phyloP scores from a whole-genome alignment of 2,329 filamentous ascomycete species.

The Fusarium oligoseptatum region DNA sequence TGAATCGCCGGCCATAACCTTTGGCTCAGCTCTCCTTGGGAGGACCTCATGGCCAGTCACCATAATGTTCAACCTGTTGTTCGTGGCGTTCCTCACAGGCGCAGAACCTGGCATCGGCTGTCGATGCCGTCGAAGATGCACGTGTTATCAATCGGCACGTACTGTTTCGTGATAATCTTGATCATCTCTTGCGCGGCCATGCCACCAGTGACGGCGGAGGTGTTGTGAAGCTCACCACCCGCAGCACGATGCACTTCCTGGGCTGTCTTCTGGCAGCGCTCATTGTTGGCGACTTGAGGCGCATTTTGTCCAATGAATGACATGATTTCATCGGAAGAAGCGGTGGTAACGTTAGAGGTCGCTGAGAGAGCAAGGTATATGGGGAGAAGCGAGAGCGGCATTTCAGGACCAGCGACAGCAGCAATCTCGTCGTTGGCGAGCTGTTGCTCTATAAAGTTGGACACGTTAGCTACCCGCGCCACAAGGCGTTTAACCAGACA shows the following conservation, averaged over 20 bases:
- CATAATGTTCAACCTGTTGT: background rate
- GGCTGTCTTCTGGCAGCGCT: constrained; percentile 66
- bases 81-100: constrained; percentile 54
- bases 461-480: constrained; percentile 7
- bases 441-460: constrained; percentile 61
- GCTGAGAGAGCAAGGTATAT: constrained; percentile 77
- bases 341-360: constrained; percentile 60
- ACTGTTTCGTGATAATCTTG: constrained; percentile 84
- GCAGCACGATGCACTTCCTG: constrained; percentile 81
- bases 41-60: background rate
- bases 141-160: constrained; percentile 78
- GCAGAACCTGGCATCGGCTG: constrained; percentile 71
- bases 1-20: background rate
- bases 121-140: constrained; percentile 78
- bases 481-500: background rate
- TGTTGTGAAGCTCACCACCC: constrained; percentile 92
- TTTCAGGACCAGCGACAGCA: constrained; percentile 59
- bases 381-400: constrained; percentile 72
- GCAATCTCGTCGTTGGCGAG: constrained; percentile 66
- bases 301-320: constrained; percentile 57
- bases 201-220: constrained; percentile 87
- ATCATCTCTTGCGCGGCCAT: constrained; percentile 98
- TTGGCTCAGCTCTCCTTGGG: background rate
- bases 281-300: constrained; percentile 62
- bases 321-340: constrained; percentile 68